These are phyloP conservation scores for Termitomyces sp. DNA, from an alignment of 768 basidiomycete species.

Conservation along the genomic window DNA sequence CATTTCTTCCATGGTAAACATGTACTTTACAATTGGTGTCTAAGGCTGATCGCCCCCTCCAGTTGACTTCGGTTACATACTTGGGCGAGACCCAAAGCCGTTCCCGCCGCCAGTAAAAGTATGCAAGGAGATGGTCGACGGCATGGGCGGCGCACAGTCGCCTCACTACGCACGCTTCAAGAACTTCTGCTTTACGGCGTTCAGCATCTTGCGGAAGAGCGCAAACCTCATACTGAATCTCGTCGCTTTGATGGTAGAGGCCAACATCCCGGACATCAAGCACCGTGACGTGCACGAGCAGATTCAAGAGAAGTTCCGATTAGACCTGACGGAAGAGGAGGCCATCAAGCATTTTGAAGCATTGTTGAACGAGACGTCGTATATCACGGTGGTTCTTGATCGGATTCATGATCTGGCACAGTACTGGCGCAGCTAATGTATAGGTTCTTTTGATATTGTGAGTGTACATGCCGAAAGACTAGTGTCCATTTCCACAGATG, in stretches of 20 bases:
- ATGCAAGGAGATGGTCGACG: constrained; percentile 99
- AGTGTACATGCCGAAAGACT: background rate
- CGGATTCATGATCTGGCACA: constrained; percentile 89
- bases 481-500: too few relatives aligned
- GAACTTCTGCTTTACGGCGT: constrained; percentile 95
- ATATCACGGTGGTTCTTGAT: constrained; percentile 90
- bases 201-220: constrained; percentile 92
- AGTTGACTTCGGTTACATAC: constrained; percentile 99
- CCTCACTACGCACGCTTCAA: constrained; percentile 97
- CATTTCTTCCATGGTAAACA: constrained; percentile 91
- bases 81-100: constrained; percentile 95
- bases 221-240: constrained; percentile 96
- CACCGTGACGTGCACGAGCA: constrained; percentile 85
- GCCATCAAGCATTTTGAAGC: constrained; percentile 94
- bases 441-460: background rate
- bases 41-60: constrained; percentile 1
- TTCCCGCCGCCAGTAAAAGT: constrained; percentile 98
- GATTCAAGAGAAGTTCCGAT: constrained; percentile 93
- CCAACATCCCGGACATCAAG: constrained; percentile 94
- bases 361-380: constrained; percentile 89
- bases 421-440: constrained; percentile 69
- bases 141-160: constrained; percentile 96
- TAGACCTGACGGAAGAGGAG: constrained; percentile 89
- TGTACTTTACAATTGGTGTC: constrained; percentile 4
- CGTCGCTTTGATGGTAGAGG: constrained; percentile 95